Base-by-base conservation (phyloP, 805 yeast species). In the Candida dendrica region DNA sequence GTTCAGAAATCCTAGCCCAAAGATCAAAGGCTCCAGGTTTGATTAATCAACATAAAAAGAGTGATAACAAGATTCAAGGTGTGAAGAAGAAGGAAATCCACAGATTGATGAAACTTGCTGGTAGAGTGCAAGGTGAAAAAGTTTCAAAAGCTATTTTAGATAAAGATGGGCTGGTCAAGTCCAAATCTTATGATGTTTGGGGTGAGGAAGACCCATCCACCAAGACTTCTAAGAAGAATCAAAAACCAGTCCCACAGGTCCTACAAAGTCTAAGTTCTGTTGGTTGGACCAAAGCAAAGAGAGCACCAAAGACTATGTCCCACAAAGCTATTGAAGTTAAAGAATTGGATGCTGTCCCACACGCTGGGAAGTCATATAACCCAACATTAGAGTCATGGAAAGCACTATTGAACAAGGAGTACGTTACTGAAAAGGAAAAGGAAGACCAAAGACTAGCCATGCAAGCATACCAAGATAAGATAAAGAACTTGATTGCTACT, bases 281-380 rank as follows among this genome's bases (percentile, higher is more conserved):
- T 15, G 68, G 81, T 29, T 68, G 75, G 60, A 71, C 84, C 3
- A 63, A 65, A 30, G 76, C 87, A 5, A 71, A 74, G 3, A 60
- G 59, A 5, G 67, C 62, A 4, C 91, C 93, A 13, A 60, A 59
- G 20, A 81, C 90, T 2, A 52, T 80, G 49, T 68, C 61, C 37
- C 60, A 65, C 27, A 66, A 65, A 3, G 81, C 95, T 1, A 58
- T 79, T n/a, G 52, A 53, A 34, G 74, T 86, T 15, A 72, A 68
- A 44, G 71, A 71, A n/a, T 53, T 65, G 37, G 79, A 70, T 16
- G 60, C 51, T 2, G 43, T 79, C 3, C 89, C 95, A 11, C 81
- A 82, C 52, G 93, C 82, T 2, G 98, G 98, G 42, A 85, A 84
- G 60, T 90, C 98, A 2, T 93, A 88, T 58, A 93, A 93, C 58